Base-by-base conservation (phyloP, 768 basidiomycete genomes). In the Trametes coccinea region DNA sequence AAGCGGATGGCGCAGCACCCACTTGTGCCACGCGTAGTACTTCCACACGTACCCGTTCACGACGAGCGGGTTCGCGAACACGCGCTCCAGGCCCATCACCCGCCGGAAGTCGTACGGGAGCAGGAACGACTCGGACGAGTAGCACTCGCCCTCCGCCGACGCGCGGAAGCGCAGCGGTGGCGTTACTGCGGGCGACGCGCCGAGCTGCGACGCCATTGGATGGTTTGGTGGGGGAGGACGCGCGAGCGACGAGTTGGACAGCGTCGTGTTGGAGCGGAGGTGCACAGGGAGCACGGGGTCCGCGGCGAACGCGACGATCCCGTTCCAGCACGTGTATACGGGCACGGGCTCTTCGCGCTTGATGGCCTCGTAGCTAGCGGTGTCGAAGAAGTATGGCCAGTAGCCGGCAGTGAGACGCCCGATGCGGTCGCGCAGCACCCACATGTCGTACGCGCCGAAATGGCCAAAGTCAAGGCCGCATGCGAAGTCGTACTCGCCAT, bases 241-340 rank as follows among this genome's bases (percentile, higher is more conserved):
- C 4, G 72, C 55, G 1, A 77, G 67, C 3, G 76, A 74, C 22
- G 69, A 40, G 0, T 56, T 66, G 0, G 77, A 79, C n/a, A 79
- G 73, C 13, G 75, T 76, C 14, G 53, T 64, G 46, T 77, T 77
- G 1, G 70, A 66, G 47, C 79, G 79, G 5, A 79, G 71, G 49
- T 71, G 60, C 39, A 77, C 59, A 13, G 79, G 78, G 33, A 79
- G 70, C 33, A 80, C 47, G 4, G 79, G 78, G 52, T 80, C 79
- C 0, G 79, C 74, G 8, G 64, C 46, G 64, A 80, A 75, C 2
- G 74, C 75, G 50, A 72, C 72, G 63, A 80, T 77, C 34, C 80
- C 80, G 52, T 80, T 80, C 79, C 79, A 80, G 67, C 79, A 80
- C 0, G 77, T 61, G 58, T 79, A 77, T 5, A 79, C 79, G 9